Evolutionary conservation across 495 filamentous ascomycete species (phyloP), one percentile per base, ranked within the genome.

Genomic region (Lichenothelia convexa): DNA sequence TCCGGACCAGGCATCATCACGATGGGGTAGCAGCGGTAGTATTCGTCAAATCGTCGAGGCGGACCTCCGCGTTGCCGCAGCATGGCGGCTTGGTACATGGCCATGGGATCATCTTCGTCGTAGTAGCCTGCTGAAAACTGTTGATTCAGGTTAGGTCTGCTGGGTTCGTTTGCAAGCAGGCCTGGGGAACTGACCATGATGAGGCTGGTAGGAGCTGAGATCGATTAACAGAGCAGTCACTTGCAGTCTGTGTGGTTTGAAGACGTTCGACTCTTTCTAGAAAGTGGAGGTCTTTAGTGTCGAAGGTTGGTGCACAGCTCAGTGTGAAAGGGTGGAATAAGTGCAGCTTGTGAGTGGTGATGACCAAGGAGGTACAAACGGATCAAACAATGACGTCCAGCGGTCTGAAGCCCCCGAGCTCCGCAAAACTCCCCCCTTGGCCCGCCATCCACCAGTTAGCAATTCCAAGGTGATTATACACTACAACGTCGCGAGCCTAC

Each of bases 1-100:
- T 93, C 89, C 17, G 82, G 71, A 5, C 89, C 84, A n/a, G 87
- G 81, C 40, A 92, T 70, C 84, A 95, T 93, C 46, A 75, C 73
- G 40, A 91, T 65, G 15, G 89, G 91, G 49, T 95, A 97, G 61
- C 83, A 92, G 21, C 89, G 79, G 55, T 91, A 93, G 56, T 89
- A 93, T 57, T 94, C 91, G 58, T 97, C 86, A 61, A 95, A 97
- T 36, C 87, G 82, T 34, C 71, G 68, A 15, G 61, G 49, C 19
- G 61, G 46, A 24, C 54, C 54, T 31, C 53, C 52, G 31, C 31
- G 31, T 18, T 47, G 48, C 5, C 36, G 29, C 19, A 50, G 35
- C 54, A 61, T 57, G 20, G 47, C 46, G 15, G 44, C 40, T 24
- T 55, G 54, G 42, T 59, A 60, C 48, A 56, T 52, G 34, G 45